A percentile compares a stretch with the other conserved stretches of the same genome.
Evolutionary conservation across 805 yeast genomes (phyloP).

Genomic region (Metschnikowia koreensis): DNA sequence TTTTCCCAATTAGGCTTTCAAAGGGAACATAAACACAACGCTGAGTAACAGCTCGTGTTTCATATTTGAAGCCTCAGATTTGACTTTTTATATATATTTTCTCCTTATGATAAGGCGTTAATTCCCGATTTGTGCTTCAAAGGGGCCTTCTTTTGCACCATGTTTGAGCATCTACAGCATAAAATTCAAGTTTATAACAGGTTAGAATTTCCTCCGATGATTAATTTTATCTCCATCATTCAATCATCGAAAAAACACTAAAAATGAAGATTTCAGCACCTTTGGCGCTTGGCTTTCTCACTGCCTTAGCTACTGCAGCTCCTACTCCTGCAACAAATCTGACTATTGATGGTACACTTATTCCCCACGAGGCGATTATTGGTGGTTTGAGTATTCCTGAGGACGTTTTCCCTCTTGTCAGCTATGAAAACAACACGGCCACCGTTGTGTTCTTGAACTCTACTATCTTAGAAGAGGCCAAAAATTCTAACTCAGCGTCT

Average conservation of each 20-base stretch:
- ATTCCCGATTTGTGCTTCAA: slow-evolving; percentile 4
- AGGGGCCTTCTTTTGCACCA: slow-evolving; percentile 1
- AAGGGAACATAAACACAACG: neutral
- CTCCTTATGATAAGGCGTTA: neutral
- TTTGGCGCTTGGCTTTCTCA: neutral
- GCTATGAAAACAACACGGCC: slow-evolving; percentile 2
- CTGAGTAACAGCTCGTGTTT: neutral
- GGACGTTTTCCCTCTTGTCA: slow-evolving; percentile 10
- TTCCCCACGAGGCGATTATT: slow-evolving; percentile 14
- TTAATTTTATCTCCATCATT: neutral
- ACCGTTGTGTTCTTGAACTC: slow-evolving; percentile 12
- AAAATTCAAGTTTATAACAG: neutral
- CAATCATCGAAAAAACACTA: neutral
- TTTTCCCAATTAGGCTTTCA: slow-evolving; percentile 1
- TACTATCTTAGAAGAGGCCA: slow-evolving; percentile 12
- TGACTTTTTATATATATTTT: neutral
- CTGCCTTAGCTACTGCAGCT: neutral
- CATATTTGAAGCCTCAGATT: neutral
- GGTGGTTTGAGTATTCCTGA: slow-evolving; percentile 8
- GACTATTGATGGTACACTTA: neutral
- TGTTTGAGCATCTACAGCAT: slow-evolving; percentile 7
- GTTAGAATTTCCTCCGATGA: neutral
- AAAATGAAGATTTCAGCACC: neutral
- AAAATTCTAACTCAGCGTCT: neutral
- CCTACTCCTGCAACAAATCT: neutral